These are phyloP conservation scores for Cyberlindnera mycetangii DNA, from an alignment of 805 yeast genomes.

Conservation along the genomic window DNA sequence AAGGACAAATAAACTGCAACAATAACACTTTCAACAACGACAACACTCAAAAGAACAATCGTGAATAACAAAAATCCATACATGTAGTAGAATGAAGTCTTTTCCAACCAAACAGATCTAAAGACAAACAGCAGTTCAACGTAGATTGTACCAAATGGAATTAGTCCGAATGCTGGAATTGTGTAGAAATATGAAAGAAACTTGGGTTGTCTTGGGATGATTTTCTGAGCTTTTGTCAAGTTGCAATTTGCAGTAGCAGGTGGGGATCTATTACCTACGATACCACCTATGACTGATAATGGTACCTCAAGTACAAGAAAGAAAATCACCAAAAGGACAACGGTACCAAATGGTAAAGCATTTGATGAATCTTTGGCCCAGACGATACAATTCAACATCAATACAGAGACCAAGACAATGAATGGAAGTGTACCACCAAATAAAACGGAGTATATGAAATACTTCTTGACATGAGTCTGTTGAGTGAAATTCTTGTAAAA, in stretches of 20 bases:
- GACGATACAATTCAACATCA: conserved; percentile 62
- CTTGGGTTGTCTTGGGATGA: conserved; percentile 37
- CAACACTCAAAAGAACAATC: conserved; percentile 52
- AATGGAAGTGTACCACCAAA: conserved; percentile 51
- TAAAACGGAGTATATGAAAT: conserved; percentile 33
- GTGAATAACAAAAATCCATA: conserved; percentile 75
- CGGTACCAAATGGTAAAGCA: conserved; percentile 77
- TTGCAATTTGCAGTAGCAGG: conserved; percentile 18
- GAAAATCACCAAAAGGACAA: conserved; percentile 53
- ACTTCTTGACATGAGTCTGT: conserved; percentile 17
- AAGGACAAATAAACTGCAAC: conserved; percentile 65
- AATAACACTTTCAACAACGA: conserved; percentile 68
- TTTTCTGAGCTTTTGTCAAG: conserved; percentile 19
- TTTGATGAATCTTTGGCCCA: conserved; percentile 75
- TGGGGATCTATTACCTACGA: conserved; percentile 38
- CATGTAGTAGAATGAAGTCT: conserved; percentile 73
- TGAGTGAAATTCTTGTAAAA: conserved; percentile 54
- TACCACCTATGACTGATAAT: conserved; percentile 71
- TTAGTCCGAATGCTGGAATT: conserved; percentile 55
- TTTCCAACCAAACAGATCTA: conserved; percentile 77
- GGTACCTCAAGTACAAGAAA: conserved; percentile 73
- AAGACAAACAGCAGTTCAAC: conserved; percentile 73
- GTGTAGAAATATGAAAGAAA: conserved; percentile 25
- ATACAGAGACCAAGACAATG: conserved; percentile 44
- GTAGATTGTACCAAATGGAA: conserved; percentile 79